Base-by-base conservation (phyloP, 1,139 yeast species). In the Saccharomycopsis hybrid region DNA sequence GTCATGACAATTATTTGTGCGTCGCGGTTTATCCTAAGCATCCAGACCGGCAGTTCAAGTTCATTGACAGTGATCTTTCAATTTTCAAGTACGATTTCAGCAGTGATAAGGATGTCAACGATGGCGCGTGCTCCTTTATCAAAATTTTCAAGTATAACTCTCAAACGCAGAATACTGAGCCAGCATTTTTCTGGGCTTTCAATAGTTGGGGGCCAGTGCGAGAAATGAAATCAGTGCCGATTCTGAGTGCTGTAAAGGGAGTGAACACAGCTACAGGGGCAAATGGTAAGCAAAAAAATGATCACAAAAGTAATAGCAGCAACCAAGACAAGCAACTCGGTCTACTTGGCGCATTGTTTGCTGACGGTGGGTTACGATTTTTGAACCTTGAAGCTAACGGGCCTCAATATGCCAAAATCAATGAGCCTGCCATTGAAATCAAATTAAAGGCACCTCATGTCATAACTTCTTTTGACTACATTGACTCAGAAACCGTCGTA, bases 391-490 rank as follows among this genome's bases (percentile, higher is more conserved):
- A 30, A 33, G 25, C 25, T 5, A 13, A 29, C 31, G 24, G 13
- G 24, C 30, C n/a, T n/a, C 32, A 30, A 5, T 37, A 4, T 37
- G 18, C 29, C 32, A 35, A 35, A 13, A 29, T 44, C 4, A 28
- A 7, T 27, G 36, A 40, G 5, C 32, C 60, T 35, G 51, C 56
- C 5, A 29, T 51, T 11, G 57, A 53, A 40, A 56, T 54, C 31
- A 49, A 55, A 5, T 31, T 68, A 3, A 58, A 61, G 1, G 63
- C 60, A 2, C 59, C 62, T 5, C 50, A 59, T n/a, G 59, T 64
- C n/a, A 75, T 82, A 4, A 71, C 80, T 0, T 66, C 80, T 18
- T 76, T 73, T 56, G 85, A 80, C 57, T 81, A 81, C 69, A 56
- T 80, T 8, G 74, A 78, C 3, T 60, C 70, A 3, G 68, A 72